Percentiles rank a stretch among this genome's conserved stretches.
These are phyloP conservation scores for Mycena indigotica DNA, from an alignment of 768 basidiomycete genomes.

Conservation along the genomic window DNA sequence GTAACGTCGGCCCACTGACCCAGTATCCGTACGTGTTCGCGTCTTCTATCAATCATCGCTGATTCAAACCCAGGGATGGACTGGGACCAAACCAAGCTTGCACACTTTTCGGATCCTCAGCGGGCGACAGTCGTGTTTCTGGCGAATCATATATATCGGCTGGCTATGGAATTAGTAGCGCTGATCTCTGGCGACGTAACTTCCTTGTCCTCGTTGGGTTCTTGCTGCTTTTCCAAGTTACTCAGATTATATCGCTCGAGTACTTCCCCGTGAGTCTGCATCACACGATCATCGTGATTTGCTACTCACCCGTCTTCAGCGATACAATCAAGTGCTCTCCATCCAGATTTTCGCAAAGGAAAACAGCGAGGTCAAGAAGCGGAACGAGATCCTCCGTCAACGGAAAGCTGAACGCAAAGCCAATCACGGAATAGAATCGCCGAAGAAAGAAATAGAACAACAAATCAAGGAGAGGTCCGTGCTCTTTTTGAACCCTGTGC, in stretches of 20 bases:
- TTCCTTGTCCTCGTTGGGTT: constrained; percentile 73
- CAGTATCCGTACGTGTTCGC: constrained; percentile 61
- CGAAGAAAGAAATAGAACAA: constrained; percentile 24
- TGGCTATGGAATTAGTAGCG: constrained; percentile 49
- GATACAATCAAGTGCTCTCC: constrained; percentile 52
- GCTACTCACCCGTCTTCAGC: constrained; percentile 29
- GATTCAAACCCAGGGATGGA: constrained; percentile 40
- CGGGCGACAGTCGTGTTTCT: constrained; percentile 55
- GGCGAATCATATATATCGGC: constrained; percentile 66
- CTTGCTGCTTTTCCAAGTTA: constrained; percentile 66
- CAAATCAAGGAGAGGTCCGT: constrained; percentile 10
- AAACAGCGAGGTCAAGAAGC: constrained; percentile 51
- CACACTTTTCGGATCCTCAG: constrained; percentile 66
- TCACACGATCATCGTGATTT: not conserved
- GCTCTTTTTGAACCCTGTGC: not conserved
- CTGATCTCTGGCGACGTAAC: constrained; percentile 67
- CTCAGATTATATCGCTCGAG: constrained; percentile 70
- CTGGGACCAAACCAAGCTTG: constrained; percentile 76
- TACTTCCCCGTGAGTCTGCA: constrained; percentile 54
- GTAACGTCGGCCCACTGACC: constrained; percentile 55
- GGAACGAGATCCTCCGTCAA: constrained; percentile 54
- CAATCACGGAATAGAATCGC: constrained; percentile 31
- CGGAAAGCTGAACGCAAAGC: constrained; percentile 48
- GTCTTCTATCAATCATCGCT: constrained; percentile 8
- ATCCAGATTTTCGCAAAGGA: constrained; percentile 66